These are phyloP conservation scores for Boletus speciosus DNA, from an alignment of 768 basidiomycete species.

Conservation along the genomic window DNA sequence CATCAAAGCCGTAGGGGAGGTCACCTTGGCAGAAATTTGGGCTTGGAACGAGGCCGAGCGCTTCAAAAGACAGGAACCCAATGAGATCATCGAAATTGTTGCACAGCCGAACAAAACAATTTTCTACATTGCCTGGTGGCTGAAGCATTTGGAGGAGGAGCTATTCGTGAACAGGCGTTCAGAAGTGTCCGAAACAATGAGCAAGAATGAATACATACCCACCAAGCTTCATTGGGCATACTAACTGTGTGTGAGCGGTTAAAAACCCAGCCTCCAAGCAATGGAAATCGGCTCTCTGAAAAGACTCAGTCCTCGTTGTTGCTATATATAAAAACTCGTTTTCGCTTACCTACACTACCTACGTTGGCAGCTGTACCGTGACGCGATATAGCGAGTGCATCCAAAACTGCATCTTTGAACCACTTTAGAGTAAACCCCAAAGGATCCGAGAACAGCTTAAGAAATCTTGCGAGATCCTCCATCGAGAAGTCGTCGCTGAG, in stretches of 20 bases:
- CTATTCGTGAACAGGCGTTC: background rate
- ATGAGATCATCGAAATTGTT: constrained; percentile 29
- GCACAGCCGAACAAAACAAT: constrained; percentile 31
- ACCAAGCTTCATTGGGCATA: constrained; percentile 34
- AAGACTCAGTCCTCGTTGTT: background rate
- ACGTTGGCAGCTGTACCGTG: constrained; percentile 9
- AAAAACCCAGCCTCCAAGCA: constrained; percentile 34
- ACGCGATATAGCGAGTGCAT: constrained; percentile 17
- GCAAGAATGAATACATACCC: constrained; percentile 17
- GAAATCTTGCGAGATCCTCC: constrained; percentile 19
- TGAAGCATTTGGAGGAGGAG: background rate
- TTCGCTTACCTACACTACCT: constrained; percentile 6
- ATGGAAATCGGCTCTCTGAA: constrained; percentile 16
- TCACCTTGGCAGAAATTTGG: constrained; percentile 18
- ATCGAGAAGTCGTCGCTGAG: constrained; percentile 30
- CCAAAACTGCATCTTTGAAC: constrained; percentile 29
- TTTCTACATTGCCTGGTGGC: constrained; percentile 23
- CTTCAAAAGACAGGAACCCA: constrained; percentile 25
- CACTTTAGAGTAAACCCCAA: constrained; percentile 19
- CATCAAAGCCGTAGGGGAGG: background rate
- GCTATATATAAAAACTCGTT: no score
- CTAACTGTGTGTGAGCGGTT: constrained; percentile 17
- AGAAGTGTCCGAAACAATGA: background rate
- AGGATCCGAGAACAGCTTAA: background rate
- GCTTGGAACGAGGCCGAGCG: constrained; percentile 16